Percentiles rank a stretch among this genome's conserved stretches.
Evolutionary conservation across 768 basidiomycete species (phyloP).

Genomic region (Panaeolus papilionaceus): DNA sequence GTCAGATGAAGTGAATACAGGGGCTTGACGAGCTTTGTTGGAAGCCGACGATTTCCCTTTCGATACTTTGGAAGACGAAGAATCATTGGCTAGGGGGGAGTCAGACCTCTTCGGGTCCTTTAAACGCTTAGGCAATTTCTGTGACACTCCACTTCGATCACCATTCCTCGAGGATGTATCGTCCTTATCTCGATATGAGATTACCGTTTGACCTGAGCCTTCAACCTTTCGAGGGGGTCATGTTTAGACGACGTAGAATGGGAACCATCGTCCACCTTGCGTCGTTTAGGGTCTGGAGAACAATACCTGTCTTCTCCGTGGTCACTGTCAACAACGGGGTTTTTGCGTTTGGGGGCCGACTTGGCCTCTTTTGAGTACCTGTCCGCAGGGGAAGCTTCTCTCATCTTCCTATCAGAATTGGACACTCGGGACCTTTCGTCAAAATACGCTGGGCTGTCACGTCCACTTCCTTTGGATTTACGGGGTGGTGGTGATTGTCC

Average conservation of each 20-base stretch:
- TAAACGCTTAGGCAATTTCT: conserved; percentile 6
- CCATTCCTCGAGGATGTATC: conserved; percentile 25
- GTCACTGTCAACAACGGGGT: background rate
- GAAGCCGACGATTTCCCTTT: background rate
- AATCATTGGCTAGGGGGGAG: conserved; percentile 4
- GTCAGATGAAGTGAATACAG: conserved; percentile 73
- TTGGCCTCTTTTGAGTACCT: background rate
- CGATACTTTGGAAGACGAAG: conserved; percentile 1
- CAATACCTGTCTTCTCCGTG: background rate
- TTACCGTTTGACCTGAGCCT: background rate
- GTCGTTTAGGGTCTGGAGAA: conserved; percentile 6
- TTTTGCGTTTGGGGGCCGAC: background rate
- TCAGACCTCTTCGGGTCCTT: conserved; percentile 11
- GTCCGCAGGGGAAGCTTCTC: conserved; percentile 1
- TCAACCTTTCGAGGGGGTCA: background rate
- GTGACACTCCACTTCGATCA: conserved; percentile 1
- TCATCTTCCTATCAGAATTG: conserved; percentile 4
- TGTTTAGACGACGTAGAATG: background rate
- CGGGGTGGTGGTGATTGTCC: background rate
- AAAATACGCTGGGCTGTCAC: conserved; percentile 9
- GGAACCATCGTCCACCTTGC: background rate
- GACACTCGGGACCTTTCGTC: background rate
- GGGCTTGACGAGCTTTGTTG: conserved; percentile 54
- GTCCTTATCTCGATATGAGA: conserved; percentile 15
- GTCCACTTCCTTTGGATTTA: conserved; percentile 2